phyloP scores from a whole-genome alignment of 2,329 filamentous ascomycete species.

The Trichoderma sp. region DNA sequence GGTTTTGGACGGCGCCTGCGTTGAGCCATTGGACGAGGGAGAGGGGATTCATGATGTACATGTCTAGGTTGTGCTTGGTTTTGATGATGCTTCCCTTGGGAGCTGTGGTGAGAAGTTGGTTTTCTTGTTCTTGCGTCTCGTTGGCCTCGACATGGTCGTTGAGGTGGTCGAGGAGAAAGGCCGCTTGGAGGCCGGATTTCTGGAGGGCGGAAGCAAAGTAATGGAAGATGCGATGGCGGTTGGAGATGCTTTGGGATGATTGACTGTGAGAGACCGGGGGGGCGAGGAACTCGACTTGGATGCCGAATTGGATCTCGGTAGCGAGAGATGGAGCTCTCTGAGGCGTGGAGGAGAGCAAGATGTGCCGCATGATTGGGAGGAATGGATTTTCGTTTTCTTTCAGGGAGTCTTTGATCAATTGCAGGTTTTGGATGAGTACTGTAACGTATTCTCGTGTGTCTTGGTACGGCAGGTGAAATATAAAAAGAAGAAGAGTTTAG shows the following conservation, averaged over 20 bases:
- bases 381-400: not conserved
- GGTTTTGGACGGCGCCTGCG: not conserved
- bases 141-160: no score
- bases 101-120: not conserved
- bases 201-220: conserved; percentile 22
- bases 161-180: conserved; percentile 15
- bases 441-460: not conserved
- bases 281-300: conserved; percentile 31
- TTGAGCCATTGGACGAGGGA: not conserved
- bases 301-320: conserved; percentile 29
- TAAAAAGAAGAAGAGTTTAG: not conserved
- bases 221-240: conserved; percentile 17
- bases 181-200: conserved; percentile 22
- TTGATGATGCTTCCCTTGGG: conserved; percentile 16
- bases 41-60: conserved; percentile 27
- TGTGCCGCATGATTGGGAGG: not conserved
- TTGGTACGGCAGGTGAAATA: not conserved
- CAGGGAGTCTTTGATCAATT: not conserved
- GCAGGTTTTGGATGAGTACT: not conserved
- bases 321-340: not conserved
- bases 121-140: not conserved
- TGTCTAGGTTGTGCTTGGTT: conserved; percentile 16
- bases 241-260: not conserved
- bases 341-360: not conserved
- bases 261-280: conserved; percentile 6